These are phyloP conservation scores for Gymnopus androsaceus DNA, from an alignment of 1,284 basidiomycete genomes.

Conservation along the genomic window DNA sequence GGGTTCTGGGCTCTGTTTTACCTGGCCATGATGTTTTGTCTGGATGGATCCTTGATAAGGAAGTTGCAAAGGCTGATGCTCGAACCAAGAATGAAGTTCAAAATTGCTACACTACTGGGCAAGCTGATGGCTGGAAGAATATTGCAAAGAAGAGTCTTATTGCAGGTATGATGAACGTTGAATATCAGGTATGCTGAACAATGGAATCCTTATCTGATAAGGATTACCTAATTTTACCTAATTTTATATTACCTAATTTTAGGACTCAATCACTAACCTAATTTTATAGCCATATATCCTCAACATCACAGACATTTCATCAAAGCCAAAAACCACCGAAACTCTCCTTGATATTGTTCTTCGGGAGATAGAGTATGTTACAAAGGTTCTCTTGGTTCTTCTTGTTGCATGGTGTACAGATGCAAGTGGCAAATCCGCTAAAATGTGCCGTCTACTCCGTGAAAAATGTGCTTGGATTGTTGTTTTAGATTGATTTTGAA, in stretches of 20 bases:
- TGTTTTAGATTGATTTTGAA: constrained; percentile 25
- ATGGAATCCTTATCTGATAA: not conserved
- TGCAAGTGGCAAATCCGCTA: constrained; percentile 32
- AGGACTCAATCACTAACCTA: not conserved
- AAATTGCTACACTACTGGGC: constrained; percentile 25
- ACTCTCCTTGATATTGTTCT: constrained; percentile 30
- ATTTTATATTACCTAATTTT: too few species aligned
- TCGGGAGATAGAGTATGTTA: constrained; percentile 25
- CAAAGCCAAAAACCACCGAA: constrained; percentile 33
- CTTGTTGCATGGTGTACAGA: constrained; percentile 33
- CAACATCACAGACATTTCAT: constrained; percentile 27
- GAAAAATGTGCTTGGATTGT: constrained; percentile 24
- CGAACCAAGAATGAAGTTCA: constrained; percentile 13
- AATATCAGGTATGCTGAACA: constrained; percentile 22
- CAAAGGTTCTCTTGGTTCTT: constrained; percentile 19
- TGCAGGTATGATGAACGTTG: constrained; percentile 23
- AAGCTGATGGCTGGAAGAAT: constrained; percentile 38
- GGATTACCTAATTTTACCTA: too few species aligned
- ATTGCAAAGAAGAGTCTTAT: constrained; percentile 27
- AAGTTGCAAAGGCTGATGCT: constrained; percentile 21
- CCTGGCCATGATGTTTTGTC: not conserved
- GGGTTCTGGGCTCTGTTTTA: not conserved
- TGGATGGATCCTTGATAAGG: not conserved
- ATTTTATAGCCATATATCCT: constrained; percentile 23
- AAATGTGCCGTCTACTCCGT: constrained; percentile 28